These are phyloP conservation scores for Colletotrichum costaricense DNA, from an alignment of 2,329 filamentous ascomycete genomes.

Conservation along the genomic window DNA sequence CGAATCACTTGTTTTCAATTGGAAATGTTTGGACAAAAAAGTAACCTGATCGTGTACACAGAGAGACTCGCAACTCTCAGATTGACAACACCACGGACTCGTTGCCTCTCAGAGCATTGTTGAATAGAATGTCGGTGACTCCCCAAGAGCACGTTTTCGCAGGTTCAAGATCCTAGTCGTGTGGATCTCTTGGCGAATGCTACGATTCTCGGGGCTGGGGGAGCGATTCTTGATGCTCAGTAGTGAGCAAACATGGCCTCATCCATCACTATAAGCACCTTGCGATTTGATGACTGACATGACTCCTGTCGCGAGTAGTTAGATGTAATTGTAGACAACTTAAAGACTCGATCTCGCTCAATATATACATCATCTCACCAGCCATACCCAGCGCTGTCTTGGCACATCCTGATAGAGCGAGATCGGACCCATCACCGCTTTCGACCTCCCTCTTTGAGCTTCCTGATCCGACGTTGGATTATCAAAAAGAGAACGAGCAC, in stretches of 20 bases:
- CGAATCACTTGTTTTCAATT: background rate
- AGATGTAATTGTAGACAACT: fast-evolving
- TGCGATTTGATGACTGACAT: background rate
- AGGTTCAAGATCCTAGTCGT: conserved; percentile 19
- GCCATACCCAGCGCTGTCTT: background rate
- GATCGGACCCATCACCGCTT: background rate
- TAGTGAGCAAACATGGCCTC: background rate
- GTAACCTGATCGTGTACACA: background rate
- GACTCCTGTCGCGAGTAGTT: fast-evolving
- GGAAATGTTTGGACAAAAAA: background rate
- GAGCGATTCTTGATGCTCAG: background rate
- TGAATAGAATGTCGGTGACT: background rate
- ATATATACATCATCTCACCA: fast-evolving
- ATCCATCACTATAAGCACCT: background rate
- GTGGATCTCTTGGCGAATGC: conserved; percentile 15
- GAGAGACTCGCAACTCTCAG: background rate
- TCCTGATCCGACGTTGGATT: conserved; percentile 12
- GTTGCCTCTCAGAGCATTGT: too few relatives aligned
- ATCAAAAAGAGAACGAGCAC: conserved; percentile 15
- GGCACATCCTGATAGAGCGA: background rate
- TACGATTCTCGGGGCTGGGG: background rate
- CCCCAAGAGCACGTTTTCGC: conserved; percentile 21
- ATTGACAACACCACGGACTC: background rate
- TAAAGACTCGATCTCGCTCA: background rate
- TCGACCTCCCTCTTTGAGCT: conserved; percentile 23